A percentile compares a stretch with the other conserved stretches of the same genome.
phyloP scores from a whole-genome alignment of 176 grass and related monocot genomes.

The Pharus latifolius region DNA sequence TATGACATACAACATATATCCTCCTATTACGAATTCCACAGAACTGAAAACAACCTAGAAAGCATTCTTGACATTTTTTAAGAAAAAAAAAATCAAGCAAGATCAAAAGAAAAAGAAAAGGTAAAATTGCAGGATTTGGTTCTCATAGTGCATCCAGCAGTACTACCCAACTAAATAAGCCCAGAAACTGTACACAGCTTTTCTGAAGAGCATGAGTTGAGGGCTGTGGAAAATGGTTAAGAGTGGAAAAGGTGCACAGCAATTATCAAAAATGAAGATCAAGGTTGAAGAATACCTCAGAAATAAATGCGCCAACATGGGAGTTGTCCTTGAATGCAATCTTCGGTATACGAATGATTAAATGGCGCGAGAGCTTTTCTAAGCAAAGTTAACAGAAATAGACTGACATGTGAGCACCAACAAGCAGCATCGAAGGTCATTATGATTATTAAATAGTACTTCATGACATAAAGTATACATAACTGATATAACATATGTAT shows the following conservation, averaged over 20 bases:
- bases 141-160: neutral
- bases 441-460: neutral
- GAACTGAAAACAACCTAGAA: too few relatives aligned
- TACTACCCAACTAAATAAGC: neutral
- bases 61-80: neutral
- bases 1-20: neutral
- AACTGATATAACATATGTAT: neutral
- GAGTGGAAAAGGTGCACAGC: too few relatives aligned
- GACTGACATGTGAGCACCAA: neutral
- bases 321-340: conserved; percentile 93
- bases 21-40: neutral
- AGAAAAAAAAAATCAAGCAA: neutral
- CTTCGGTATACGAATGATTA: conserved; percentile 75
- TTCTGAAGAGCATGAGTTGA: neutral
- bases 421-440: conserved; percentile 6
- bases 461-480: too few relatives aligned
- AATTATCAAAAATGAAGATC: neutral
- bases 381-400: conserved; percentile 24
- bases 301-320: conserved; percentile 88
- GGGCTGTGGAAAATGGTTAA: too few relatives aligned
- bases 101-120: neutral
- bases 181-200: neutral
- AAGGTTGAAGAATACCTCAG: conserved; percentile 51
- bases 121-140: neutral
- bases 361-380: conserved; percentile 96